These are phyloP conservation scores for Hymenotorrendiella dingleyae DNA, from an alignment of 2,329 filamentous ascomycete species.

Conservation along the genomic window DNA sequence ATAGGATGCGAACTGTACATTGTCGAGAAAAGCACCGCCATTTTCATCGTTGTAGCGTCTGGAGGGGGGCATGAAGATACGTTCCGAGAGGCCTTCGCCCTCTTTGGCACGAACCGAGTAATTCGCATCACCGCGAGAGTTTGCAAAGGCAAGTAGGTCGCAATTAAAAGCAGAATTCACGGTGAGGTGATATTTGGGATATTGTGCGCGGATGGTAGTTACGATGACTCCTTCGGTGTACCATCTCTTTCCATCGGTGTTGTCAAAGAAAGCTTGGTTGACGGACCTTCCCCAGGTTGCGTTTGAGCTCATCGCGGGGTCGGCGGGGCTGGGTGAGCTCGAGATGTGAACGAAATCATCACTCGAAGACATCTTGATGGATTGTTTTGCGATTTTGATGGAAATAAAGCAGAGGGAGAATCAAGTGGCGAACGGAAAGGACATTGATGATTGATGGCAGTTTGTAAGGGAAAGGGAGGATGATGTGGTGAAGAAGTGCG, in stretches of 20 bases:
- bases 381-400: neutral
- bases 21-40: constrained; percentile 17
- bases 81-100: constrained; percentile 12
- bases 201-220: constrained; percentile 14
- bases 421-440: neutral
- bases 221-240: constrained; percentile 21
- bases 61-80: constrained; percentile 20
- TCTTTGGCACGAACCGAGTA: constrained; percentile 11
- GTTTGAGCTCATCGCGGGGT: neutral
- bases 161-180: constrained; percentile 4
- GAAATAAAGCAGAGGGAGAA: neutral
- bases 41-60: constrained; percentile 23
- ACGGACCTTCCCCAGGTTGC: constrained; percentile 1
- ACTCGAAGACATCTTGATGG: constrained; percentile 12
- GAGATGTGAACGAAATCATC: constrained; percentile 23
- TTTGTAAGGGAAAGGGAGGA: neutral
- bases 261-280: constrained; percentile 17
- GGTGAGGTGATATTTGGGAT: constrained; percentile 23
- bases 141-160: constrained; percentile 20
- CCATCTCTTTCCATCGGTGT: constrained; percentile 15
- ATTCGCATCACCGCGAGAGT: constrained; percentile 15
- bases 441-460: neutral
- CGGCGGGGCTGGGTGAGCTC: constrained; percentile 2
- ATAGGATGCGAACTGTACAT: constrained; percentile 18
- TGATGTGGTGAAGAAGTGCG: neutral